A percentile compares a stretch with the other conserved stretches of the same genome.
Conservation (phyloP, 768 basidiomycete genomes). For the Auriculariales sp. region DNA sequence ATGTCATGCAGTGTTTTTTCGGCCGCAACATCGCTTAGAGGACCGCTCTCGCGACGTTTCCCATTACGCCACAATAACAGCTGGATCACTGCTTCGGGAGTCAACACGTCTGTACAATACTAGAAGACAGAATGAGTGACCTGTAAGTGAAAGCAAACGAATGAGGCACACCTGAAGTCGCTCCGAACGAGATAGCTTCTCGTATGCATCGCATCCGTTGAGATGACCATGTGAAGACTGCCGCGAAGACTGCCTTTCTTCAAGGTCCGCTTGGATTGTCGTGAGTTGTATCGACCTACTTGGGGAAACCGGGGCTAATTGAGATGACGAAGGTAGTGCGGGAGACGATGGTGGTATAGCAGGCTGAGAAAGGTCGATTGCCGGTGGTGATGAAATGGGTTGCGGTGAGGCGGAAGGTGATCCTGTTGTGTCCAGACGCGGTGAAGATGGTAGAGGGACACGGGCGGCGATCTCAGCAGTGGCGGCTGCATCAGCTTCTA, state of each 20-base stretch:
- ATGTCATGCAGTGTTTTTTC: too few relatives aligned
- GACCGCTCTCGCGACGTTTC: too few relatives aligned
- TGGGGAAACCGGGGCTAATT: too few relatives aligned
- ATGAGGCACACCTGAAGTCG: background rate
- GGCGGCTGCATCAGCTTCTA: background rate
- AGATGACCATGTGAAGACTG: background rate
- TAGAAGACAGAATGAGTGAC: background rate
- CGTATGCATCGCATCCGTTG: background rate
- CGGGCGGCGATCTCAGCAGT: background rate
- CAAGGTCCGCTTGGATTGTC: background rate
- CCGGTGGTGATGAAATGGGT: background rate
- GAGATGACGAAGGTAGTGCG: too few relatives aligned
- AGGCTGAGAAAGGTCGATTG: too few relatives aligned
- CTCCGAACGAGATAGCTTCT: background rate
- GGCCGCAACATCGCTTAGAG: too few relatives aligned
- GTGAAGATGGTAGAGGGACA: background rate
- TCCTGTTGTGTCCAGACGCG: background rate
- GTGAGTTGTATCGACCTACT: background rate
- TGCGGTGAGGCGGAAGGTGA: background rate
- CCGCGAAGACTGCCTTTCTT: background rate
- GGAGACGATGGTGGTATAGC: too few relatives aligned
- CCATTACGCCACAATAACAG: constrained; percentile 1
- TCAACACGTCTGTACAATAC: constrained; percentile 2
- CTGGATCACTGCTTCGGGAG: constrained; percentile 1
- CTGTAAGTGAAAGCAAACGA: background rate